Conservation (phyloP, 768 basidiomycete genomes). For the Mycena alexandri region DNA sequence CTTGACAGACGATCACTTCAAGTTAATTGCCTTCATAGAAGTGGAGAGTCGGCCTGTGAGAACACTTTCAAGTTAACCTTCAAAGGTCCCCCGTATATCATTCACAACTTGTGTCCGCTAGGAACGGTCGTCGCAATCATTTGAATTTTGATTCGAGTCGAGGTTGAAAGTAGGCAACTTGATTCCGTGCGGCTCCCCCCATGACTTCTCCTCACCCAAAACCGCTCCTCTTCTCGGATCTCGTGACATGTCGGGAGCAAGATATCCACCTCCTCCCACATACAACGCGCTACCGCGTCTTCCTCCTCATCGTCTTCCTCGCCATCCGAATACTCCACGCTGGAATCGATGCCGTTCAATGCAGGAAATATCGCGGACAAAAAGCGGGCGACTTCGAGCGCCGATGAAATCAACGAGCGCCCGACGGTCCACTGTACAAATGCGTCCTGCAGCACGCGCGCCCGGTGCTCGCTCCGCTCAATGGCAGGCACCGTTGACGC, state of each 20-base stretch:
- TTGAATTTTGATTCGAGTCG: too few relatives aligned
- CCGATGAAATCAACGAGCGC: background rate
- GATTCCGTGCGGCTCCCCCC: too few relatives aligned
- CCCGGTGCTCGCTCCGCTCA: background rate
- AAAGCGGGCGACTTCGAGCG: conserved; percentile 1
- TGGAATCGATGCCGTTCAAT: background rate
- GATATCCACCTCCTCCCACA: background rate
- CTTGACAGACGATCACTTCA: too few relatives aligned
- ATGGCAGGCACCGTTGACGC: background rate
- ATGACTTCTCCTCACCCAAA: background rate
- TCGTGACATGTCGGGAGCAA: background rate
- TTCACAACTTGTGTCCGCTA: too few relatives aligned
- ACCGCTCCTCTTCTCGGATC: background rate
- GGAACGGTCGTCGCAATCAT: too few relatives aligned
- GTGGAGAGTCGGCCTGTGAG: too few relatives aligned
- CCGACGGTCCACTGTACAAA: background rate
- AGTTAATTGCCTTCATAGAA: too few relatives aligned
- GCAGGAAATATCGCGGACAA: background rate
- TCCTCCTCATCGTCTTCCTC: background rate
- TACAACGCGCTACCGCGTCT: background rate
- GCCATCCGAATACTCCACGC: background rate
- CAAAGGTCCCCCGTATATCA: too few relatives aligned
- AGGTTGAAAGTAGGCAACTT: too few relatives aligned
- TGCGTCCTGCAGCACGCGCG: background rate
- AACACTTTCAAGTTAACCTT: too few relatives aligned